Evolutionary conservation across 2,329 filamentous ascomycete species (phyloP).

Genomic region (Botrytis squamosa): DNA sequence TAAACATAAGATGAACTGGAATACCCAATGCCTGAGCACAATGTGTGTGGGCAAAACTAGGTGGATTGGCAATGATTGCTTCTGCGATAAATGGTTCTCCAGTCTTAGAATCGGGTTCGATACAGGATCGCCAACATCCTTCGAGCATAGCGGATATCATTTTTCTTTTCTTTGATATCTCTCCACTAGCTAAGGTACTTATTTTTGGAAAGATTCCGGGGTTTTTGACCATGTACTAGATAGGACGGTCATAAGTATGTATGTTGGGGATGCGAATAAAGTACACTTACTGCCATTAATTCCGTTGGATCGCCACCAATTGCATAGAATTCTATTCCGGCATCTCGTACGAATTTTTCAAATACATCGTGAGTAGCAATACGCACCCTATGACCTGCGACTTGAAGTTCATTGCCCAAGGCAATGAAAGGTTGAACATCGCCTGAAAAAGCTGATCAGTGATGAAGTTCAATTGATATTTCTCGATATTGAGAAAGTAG

Average conservation of each 20-base stretch:
- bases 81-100: slow-evolving; percentile 58
- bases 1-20: slow-evolving; percentile 13
- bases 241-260: not conserved
- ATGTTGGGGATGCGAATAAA: too few relatives aligned
- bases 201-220: slow-evolving; percentile 78
- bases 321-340: slow-evolving; percentile 73
- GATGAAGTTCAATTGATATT: not conserved
- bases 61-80: slow-evolving; percentile 78
- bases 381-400: slow-evolving; percentile 68
- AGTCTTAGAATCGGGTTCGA: slow-evolving; percentile 48
- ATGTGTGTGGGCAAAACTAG: slow-evolving; percentile 62
- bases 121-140: slow-evolving; percentile 81
- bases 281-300: slow-evolving; percentile 6
- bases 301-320: slow-evolving; percentile 68
- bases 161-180: slow-evolving; percentile 67
- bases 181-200: slow-evolving; percentile 69
- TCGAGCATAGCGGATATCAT: slow-evolving; percentile 75
- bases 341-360: slow-evolving; percentile 68
- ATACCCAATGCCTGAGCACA: slow-evolving; percentile 11
- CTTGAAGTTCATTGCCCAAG: slow-evolving; percentile 67
- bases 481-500: not conserved
- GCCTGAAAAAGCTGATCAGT: not conserved
- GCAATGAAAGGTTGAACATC: slow-evolving; percentile 78
- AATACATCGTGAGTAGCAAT: slow-evolving; percentile 78
- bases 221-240: slow-evolving; percentile 62